These are phyloP conservation scores for Globisporangium cederbergense DNA, from an alignment of 352 stramenopile species.

Conservation along the genomic window DNA sequence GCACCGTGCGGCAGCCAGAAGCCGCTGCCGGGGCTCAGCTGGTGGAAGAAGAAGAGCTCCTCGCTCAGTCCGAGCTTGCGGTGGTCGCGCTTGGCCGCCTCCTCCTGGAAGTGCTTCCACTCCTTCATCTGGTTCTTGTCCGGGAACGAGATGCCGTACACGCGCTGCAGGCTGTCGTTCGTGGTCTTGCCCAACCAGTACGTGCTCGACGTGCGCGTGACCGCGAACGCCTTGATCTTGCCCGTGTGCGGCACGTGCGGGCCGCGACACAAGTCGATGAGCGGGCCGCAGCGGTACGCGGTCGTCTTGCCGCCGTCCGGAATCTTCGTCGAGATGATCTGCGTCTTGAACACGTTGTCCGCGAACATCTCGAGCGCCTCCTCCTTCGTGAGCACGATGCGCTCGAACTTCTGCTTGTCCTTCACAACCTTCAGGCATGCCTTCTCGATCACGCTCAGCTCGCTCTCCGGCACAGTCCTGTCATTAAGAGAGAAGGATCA, in stretches of 20 bases:
- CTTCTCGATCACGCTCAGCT: constrained; percentile 90
- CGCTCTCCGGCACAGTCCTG: constrained; percentile 60
- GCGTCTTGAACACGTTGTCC: constrained; percentile 98
- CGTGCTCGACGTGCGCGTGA: constrained; percentile 89
- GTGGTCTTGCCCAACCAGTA: constrained; percentile 78
- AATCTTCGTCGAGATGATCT: constrained; percentile 98
- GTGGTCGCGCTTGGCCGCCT: constrained; percentile 96
- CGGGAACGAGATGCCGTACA: constrained; percentile 97
- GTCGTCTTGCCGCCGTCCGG: constrained; percentile 89
- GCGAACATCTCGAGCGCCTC: constrained; percentile 98
- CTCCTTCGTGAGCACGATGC: constrained; percentile 97
- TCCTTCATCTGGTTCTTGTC: constrained; percentile 84
- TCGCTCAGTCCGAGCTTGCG: constrained; percentile 93
- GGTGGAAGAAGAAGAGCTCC: constrained; percentile 95
- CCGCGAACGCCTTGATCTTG: constrained; percentile 95
- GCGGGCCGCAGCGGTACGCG: constrained; percentile 96
- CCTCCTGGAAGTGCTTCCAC: constrained; percentile 89
- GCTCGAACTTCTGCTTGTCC: constrained; percentile 97
- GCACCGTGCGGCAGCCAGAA: constrained; percentile 99
- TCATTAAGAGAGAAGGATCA: constrained; percentile 1
- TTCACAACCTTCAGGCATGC: constrained; percentile 93
- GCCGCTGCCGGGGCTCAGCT: constrained; percentile 93
- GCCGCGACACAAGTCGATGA: constrained; percentile 97
- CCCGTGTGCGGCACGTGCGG: constrained; percentile 96
- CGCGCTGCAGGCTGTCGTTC: constrained; percentile 90